Evolutionary conservation across 192 early-diverging fungal genomes (phyloP).

Genomic region (Backusella liffmaniae): DNA sequence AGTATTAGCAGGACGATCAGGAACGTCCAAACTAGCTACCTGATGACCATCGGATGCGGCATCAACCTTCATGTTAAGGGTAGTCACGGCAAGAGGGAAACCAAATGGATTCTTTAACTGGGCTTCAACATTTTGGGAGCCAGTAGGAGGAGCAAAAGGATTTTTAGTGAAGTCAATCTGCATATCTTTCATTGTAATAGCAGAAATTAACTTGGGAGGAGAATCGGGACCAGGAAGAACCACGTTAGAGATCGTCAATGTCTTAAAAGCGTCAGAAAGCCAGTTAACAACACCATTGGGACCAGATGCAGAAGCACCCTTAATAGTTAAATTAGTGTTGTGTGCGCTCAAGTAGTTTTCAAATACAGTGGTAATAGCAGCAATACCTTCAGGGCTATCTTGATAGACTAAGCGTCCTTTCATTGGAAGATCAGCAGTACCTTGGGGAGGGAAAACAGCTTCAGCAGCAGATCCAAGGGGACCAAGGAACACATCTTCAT

Average conservation of each 20-base stretch:
- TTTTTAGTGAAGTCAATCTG: conserved; percentile 49
- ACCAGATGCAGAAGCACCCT: conserved; percentile 31
- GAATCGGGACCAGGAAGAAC: conserved; percentile 32
- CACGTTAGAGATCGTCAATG: conserved; percentile 33
- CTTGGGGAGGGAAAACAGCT: conserved; percentile 29
- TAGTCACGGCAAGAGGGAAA: conserved; percentile 43
- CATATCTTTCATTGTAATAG: conserved; percentile 43
- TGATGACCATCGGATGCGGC: conserved; percentile 12
- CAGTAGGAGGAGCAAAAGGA: conserved; percentile 41
- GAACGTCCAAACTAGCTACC: conserved; percentile 30
- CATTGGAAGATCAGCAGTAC: conserved; percentile 39
- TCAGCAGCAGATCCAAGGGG: conserved; percentile 56
- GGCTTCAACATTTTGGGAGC: conserved; percentile 45
- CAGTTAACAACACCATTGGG: conserved; percentile 35
- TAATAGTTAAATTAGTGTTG: conserved; percentile 23
- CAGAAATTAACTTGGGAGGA: conserved; percentile 36
- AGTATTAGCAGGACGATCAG: conserved; percentile 24
- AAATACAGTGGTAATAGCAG: conserved; percentile 50
- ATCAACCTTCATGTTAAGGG: conserved; percentile 45
- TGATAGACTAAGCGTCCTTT: conserved; percentile 53
- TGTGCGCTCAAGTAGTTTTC: conserved; percentile 48
- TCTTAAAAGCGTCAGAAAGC: conserved; percentile 48
- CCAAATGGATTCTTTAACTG: conserved; percentile 40
- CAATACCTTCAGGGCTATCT: conserved; percentile 39
- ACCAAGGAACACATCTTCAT: conserved; percentile 42